Percentiles rank a stretch among this genome's conserved stretches.
Evolutionary conservation across 1,139 yeast species (phyloP).

Genomic region (Cylindricascospora bacillispora): DNA sequence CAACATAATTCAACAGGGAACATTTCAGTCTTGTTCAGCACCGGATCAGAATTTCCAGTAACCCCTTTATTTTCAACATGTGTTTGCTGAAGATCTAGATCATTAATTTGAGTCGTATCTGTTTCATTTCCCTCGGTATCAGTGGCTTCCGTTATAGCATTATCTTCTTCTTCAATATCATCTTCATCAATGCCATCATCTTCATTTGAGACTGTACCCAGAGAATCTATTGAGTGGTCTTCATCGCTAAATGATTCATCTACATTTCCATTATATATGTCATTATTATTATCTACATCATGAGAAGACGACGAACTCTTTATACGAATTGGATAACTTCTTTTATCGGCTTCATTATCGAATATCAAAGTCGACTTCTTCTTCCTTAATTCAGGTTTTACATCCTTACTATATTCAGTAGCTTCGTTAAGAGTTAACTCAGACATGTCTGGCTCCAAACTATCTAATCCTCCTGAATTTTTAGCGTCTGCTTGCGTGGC

Average conservation of each 20-base stretch:
- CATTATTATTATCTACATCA: conserved; percentile 2
- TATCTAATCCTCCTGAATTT: no score
- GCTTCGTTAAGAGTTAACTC: no score
- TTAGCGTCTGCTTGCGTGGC: no score
- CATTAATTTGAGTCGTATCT: conserved; percentile 4
- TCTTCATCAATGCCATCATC: not conserved
- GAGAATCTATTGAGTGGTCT: not conserved
- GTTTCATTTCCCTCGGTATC: conserved; percentile 2
- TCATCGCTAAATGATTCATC: conserved; percentile 1
- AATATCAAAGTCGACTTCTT: conserved; percentile 8
- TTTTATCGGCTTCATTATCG: conserved; percentile 13
- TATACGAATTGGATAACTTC: conserved; percentile 8
- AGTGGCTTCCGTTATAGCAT: conserved; percentile 1
- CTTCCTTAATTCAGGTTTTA: not conserved
- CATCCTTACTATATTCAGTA: no score
- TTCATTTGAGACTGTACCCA: not conserved
- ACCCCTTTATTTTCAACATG: conserved; percentile 3
- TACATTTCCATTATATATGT: conserved; percentile 3
- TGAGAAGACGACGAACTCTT: conserved; percentile 7
- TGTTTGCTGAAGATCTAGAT: conserved; percentile 4
- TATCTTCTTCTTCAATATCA: not conserved
- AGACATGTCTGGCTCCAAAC: no score
- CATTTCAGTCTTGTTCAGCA: conserved; percentile 8
- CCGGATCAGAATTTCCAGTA: conserved; percentile 3
- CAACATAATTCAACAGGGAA: conserved; percentile 77